phyloP scores from a whole-genome alignment of 2,329 filamentous ascomycete species.

The Exophiala alcalophila region DNA sequence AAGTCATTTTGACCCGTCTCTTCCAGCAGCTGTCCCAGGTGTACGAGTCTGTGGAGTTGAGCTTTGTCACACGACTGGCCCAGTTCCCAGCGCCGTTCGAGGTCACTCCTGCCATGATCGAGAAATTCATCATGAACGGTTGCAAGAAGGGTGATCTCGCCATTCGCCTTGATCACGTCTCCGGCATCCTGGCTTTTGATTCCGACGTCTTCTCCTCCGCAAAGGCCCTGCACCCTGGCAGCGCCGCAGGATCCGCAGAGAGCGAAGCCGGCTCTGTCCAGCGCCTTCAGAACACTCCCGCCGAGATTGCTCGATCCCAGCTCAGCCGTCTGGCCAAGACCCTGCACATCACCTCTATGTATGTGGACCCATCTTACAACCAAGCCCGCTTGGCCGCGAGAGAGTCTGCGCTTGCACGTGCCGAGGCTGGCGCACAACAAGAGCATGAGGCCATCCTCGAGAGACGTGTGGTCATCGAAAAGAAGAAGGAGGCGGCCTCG shows the following conservation, averaged over 20 bases:
- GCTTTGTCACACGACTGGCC: slow-evolving; percentile 88
- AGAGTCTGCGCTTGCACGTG: slow-evolving; percentile 73
- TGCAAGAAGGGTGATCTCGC: slow-evolving; percentile 99
- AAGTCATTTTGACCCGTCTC: slow-evolving; percentile 94
- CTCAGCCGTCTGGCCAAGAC: slow-evolving; percentile 87
- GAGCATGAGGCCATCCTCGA: slow-evolving; percentile 83
- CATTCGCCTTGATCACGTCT: slow-evolving; percentile 93
- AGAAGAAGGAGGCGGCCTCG: slow-evolving; percentile 94
- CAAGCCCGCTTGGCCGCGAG: slow-evolving; percentile 76
- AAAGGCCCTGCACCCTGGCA: slow-evolving; percentile 84
- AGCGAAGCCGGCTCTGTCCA: slow-evolving; percentile 80
- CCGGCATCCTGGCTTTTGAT: slow-evolving; percentile 93
- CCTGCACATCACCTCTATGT: slow-evolving; percentile 89
- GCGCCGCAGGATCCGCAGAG: slow-evolving; percentile 82
- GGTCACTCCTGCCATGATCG: slow-evolving; percentile 83
- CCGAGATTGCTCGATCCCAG: slow-evolving; percentile 94
- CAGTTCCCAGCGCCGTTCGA: slow-evolving; percentile 96
- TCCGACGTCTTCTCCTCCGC: slow-evolving; percentile 97
- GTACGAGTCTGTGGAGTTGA: slow-evolving; percentile 94
- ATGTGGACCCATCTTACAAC: slow-evolving; percentile 87
- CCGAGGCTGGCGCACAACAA: slow-evolving; percentile 82
- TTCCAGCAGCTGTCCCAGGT: slow-evolving; percentile 99
- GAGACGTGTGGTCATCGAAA: slow-evolving; percentile 87
- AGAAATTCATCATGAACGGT: slow-evolving; percentile 99
- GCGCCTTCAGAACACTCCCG: slow-evolving; percentile 93